Conservation (phyloP, 2,329 filamentous ascomycete species). For the Colletotrichum sp. region DNA sequence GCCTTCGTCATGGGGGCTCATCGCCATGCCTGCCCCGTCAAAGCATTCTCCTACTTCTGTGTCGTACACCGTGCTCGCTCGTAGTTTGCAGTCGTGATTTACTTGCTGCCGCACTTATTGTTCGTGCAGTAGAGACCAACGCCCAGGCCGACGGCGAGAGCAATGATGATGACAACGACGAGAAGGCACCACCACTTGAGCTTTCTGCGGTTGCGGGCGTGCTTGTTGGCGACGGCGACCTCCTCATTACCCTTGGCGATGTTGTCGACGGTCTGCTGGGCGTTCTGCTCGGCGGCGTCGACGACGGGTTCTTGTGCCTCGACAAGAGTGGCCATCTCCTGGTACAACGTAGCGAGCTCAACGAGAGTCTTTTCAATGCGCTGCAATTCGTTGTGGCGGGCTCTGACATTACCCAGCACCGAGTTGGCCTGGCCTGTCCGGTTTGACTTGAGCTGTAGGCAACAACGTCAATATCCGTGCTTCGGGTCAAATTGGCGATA, state of each 20-base stretch:
- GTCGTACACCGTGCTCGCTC: neutral
- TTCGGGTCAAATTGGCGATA: neutral
- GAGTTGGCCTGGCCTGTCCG: constrained; percentile 75
- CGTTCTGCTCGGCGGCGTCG: constrained; percentile 66
- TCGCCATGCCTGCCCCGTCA: neutral
- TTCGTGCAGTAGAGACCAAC: constrained; percentile 30
- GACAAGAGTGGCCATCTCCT: constrained; percentile 76
- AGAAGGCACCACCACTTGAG: constrained; percentile 84
- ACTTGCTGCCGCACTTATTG: neutral
- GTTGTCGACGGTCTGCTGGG: constrained; percentile 68
- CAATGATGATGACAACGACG: constrained; percentile 64
- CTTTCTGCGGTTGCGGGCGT: constrained; percentile 71
- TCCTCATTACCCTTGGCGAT: constrained; percentile 73
- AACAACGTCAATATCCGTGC: neutral
- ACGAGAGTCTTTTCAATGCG: constrained; percentile 78
- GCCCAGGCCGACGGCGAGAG: constrained; percentile 59
- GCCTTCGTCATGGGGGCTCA: neutral
- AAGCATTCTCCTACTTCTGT: neutral
- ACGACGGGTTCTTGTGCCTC: constrained; percentile 74
- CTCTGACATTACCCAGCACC: constrained; percentile 79
- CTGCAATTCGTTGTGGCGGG: constrained; percentile 83
- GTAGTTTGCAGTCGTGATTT: neutral
- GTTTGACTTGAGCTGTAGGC: constrained; percentile 73
- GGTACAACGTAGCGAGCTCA: constrained; percentile 74
- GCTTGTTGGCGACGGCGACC: constrained; percentile 70